Evolutionary conservation across 2,329 filamentous ascomycete genomes (phyloP).

Genomic region (Xylariomycetidae sp.): DNA sequence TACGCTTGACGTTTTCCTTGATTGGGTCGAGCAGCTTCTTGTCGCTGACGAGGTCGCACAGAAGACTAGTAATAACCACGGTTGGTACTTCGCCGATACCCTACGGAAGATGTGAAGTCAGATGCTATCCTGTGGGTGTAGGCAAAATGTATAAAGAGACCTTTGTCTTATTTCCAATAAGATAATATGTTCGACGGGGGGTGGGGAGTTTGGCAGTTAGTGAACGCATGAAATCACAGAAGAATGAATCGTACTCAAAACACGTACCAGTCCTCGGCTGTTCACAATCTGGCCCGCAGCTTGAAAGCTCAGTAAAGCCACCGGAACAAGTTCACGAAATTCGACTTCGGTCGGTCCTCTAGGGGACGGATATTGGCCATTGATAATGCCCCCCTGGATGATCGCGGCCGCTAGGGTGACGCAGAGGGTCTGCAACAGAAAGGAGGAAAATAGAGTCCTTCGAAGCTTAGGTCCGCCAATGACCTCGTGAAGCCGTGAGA

Average conservation of each 20-base stretch:
- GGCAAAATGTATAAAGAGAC: no score
- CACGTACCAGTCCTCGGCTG: constrained; percentile 42
- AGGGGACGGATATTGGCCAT: constrained; percentile 23
- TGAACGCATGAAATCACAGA: no score
- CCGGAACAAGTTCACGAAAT: constrained; percentile 22
- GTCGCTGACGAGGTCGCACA: constrained; percentile 51
- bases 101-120: no score
- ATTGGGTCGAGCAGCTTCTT: constrained; percentile 39
- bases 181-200: no score
- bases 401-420: constrained; percentile 22
- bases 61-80: constrained; percentile 50
- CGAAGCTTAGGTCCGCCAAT: constrained; percentile 22
- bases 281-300: constrained; percentile 52
- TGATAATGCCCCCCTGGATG: constrained; percentile 23
- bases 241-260: no score
- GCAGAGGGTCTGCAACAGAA: constrained; percentile 22
- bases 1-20: constrained; percentile 43
- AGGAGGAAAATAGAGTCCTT: constrained; percentile 22
- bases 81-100: constrained; percentile 52
- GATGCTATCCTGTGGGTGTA: no score
- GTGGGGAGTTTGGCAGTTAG: no score
- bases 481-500: constrained; percentile 30
- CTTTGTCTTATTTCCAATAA: no score
- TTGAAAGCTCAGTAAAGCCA: constrained; percentile 50
- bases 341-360: constrained; percentile 18